Percentiles rank a stretch among this genome's conserved stretches.
These are phyloP conservation scores for Lentinula guzmanii DNA, from an alignment of 768 basidiomycete genomes.

Conservation along the genomic window DNA sequence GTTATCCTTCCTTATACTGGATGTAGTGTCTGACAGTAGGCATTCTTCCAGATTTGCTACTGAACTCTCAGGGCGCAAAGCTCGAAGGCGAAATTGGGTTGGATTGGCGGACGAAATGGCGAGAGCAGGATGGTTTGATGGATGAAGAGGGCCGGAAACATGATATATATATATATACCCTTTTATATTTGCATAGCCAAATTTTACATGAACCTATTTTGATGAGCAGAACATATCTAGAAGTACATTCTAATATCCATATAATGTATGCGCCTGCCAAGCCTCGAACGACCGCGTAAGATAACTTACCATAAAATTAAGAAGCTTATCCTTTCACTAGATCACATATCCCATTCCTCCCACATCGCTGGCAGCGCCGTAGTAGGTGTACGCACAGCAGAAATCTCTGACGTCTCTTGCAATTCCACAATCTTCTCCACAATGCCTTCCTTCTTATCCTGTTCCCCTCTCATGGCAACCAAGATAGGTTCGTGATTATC, in stretches of 20 bases:
- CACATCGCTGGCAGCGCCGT: constrained; percentile 35
- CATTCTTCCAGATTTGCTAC: constrained; percentile 62
- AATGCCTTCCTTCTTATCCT: constrained; percentile 45
- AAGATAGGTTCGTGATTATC: constrained; percentile 41
- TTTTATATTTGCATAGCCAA: no score
- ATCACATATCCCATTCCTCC: constrained; percentile 73
- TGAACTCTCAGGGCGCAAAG: constrained; percentile 75
- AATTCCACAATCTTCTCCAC: constrained; percentile 66
- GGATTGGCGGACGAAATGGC: constrained; percentile 72
- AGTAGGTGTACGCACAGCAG: constrained; percentile 23
- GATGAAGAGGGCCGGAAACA: constrained; percentile 4
- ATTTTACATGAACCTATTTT: no score
- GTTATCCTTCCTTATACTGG: background rate
- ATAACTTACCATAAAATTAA: background rate
- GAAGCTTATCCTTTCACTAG: background rate
- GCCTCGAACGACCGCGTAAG: no score
- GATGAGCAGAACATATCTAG: no score
- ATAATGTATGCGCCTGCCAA: no score
- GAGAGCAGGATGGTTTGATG: constrained; percentile 70
- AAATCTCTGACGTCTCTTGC: constrained; percentile 59
- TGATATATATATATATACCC: no score
- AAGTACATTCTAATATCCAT: no score
- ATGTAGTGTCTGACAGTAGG: background rate
- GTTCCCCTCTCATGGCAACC: constrained; percentile 56
- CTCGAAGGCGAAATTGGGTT: constrained; percentile 53